Base-by-base conservation (phyloP, 768 basidiomycete species). In the Epithele typhae region DNA sequence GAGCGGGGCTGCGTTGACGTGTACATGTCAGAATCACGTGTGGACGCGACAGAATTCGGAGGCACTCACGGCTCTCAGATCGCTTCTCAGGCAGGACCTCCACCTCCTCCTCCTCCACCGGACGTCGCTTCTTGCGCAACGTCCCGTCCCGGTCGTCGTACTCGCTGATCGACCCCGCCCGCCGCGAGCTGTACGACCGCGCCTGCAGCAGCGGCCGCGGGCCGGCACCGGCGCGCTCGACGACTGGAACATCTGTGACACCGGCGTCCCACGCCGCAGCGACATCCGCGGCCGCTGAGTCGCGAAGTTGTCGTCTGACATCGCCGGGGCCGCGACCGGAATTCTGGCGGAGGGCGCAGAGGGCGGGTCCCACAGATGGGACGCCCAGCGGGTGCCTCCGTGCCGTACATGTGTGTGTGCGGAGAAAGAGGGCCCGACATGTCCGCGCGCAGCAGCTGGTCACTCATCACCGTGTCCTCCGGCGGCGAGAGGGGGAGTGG, bases 141-240 rank as follows among this genome's bases (percentile, higher is more conserved):
- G 87, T 89, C 46, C 81, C 83, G 63, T 87, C 85, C 47, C 76
- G 76, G 53, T 87, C 84, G 44, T 84, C 74, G 44, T 62, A 69
- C 40, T 76, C 64, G 57, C 75, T 77, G 46, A 77, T 76, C 12
- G 83, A 84, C 58, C 83, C 85, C 45, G 83, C 79, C 23, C 81
- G 76, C 39, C 80, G 76, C 22, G 51, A 44, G 61, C 75, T 81
- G 71, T 84, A 87, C 14, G 74, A 64, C 25, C 87, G 74, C 34
- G 78, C 65, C 58, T 80, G 67, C 22, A 69, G 65, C 25, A 37
- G 17, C 35, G 72, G 3, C 70, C 62, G 40, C 80, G 76, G 6
- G 70, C 64, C 46, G 71, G 65, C 42, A 82, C 72, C 17, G 87
- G 87, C 1, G 87, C 87, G 52, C 84, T 86, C 9, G 84, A 76